Conservation (phyloP, 1,284 basidiomycete genomes). For the Pascua sp. region DNA sequence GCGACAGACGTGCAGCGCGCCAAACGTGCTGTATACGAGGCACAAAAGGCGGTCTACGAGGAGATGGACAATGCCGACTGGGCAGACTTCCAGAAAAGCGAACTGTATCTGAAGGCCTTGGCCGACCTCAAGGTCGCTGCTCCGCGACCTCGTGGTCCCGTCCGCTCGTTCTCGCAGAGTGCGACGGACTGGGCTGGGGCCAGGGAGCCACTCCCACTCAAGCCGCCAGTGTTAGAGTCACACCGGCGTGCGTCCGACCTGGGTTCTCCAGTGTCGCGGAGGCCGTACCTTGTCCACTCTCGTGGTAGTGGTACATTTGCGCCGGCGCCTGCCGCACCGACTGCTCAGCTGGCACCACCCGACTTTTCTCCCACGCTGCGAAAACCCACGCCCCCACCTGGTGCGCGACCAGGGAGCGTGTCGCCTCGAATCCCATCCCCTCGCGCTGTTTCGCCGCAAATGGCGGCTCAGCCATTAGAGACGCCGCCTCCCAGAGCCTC, state of each 20-base stretch:
- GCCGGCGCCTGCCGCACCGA: constrained; percentile 9
- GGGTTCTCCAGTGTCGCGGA: neutral
- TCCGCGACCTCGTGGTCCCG: neutral
- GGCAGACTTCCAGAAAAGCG: constrained; percentile 76
- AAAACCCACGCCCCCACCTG: no score
- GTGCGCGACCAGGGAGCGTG: no score
- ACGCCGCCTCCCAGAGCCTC: no score
- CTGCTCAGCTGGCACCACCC: no score
- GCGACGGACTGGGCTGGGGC: neutral
- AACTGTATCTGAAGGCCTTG: constrained; percentile 83
- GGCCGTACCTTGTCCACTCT: constrained; percentile 16
- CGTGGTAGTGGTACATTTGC: constrained; percentile 22
- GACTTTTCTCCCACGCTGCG: no score
- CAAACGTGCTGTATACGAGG: constrained; percentile 61
- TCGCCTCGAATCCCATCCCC: no score
- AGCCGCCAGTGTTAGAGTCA: neutral
- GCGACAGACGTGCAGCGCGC: constrained; percentile 21
- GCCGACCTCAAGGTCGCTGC: constrained; percentile 57
- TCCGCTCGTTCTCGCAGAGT: constrained; percentile 2
- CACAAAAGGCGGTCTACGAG: constrained; percentile 78
- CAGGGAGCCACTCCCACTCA: neutral
- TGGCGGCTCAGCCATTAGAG: no score
- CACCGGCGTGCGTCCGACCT: constrained; percentile 1
- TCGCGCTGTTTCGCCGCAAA: no score
- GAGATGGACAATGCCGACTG: constrained; percentile 92